A percentile compares a stretch with the other conserved stretches of the same genome.
Conservation (phyloP, 2,329 filamentous ascomycete species). For the Xylaria sp. region DNA sequence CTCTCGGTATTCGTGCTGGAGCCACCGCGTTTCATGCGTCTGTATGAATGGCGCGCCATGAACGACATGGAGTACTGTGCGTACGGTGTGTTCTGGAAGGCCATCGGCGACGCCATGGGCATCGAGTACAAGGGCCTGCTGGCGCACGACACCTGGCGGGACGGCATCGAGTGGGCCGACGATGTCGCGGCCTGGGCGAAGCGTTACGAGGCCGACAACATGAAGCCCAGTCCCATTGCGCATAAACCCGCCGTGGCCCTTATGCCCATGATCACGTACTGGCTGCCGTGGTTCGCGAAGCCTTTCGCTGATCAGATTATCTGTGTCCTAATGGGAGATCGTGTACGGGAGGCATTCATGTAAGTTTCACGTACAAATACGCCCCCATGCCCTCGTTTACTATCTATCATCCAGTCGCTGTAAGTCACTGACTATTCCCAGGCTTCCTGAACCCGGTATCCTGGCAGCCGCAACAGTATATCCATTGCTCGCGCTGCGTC, state of each 20-base stretch:
- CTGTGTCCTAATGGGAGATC: conserved; percentile 70
- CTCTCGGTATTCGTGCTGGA: conserved; percentile 71
- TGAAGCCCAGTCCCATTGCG: conserved; percentile 65
- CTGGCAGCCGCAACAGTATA: conserved; percentile 55
- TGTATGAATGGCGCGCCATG: conserved; percentile 76
- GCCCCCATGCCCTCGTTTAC: no score
- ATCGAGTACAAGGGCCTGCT: conserved; percentile 63
- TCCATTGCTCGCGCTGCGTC: conserved; percentile 61
- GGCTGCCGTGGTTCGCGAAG: conserved; percentile 59
- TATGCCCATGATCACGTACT: conserved; percentile 67
- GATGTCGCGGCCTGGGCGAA: conserved; percentile 61
- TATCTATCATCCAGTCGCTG: no score
- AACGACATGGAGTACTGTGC: conserved; percentile 75
- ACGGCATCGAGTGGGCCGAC: conserved; percentile 63
- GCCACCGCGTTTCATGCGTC: conserved; percentile 69
- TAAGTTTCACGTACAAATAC: conserved; percentile 49
- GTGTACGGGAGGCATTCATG: conserved; percentile 72
- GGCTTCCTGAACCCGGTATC: conserved; percentile 57
- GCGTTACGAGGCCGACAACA: conserved; percentile 67
- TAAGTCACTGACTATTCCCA: conserved; percentile 35
- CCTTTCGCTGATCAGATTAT: conserved; percentile 62
- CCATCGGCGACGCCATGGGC: conserved; percentile 74
- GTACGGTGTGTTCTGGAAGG: conserved; percentile 75
- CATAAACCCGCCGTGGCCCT: conserved; percentile 67
- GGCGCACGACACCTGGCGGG: conserved; percentile 52